Evolutionary conservation across 2,329 filamentous ascomycete species (phyloP).

Genomic region (Apiospora marii): DNA sequence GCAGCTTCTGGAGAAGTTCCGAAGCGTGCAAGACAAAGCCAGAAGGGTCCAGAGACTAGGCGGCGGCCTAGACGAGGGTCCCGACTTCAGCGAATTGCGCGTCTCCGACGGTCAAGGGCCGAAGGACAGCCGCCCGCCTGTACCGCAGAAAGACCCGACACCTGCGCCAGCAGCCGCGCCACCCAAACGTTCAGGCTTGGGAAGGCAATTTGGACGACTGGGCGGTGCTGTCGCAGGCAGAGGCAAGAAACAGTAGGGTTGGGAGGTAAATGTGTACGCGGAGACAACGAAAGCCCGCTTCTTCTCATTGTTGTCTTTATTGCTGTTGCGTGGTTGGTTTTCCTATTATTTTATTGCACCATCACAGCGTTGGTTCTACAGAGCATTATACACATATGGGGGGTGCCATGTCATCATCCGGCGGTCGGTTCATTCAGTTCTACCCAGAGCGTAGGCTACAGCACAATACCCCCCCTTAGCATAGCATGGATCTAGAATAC

Average conservation of each 20-base stretch:
- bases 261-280: not conserved
- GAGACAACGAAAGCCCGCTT: not conserved
- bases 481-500: slow-evolving; percentile 24
- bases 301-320: no score
- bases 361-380: not conserved
- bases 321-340: slow-evolving; percentile 5
- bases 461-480: slow-evolving; percentile 22
- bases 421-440: slow-evolving; percentile 16
- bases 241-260: slow-evolving; percentile 58
- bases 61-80: slow-evolving; percentile 56
- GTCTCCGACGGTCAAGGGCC: slow-evolving; percentile 51
- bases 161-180: slow-evolving; percentile 50
- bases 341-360: not conserved
- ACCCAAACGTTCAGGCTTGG: slow-evolving; percentile 68
- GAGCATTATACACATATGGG: slow-evolving; percentile 14
- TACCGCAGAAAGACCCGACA: slow-evolving; percentile 58
- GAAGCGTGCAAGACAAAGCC: slow-evolving; percentile 85
- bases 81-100: slow-evolving; percentile 51
- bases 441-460: slow-evolving; percentile 19
- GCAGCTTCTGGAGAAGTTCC: slow-evolving; percentile 94
- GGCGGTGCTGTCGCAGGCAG: slow-evolving; percentile 75
- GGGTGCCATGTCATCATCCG: not conserved
- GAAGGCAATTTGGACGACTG: slow-evolving; percentile 73
- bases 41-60: slow-evolving; percentile 72
- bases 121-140: slow-evolving; percentile 48